Evolutionary conservation across 352 stramenopile genomes (phyloP).

Genomic region (Pythium monospermum): DNA sequence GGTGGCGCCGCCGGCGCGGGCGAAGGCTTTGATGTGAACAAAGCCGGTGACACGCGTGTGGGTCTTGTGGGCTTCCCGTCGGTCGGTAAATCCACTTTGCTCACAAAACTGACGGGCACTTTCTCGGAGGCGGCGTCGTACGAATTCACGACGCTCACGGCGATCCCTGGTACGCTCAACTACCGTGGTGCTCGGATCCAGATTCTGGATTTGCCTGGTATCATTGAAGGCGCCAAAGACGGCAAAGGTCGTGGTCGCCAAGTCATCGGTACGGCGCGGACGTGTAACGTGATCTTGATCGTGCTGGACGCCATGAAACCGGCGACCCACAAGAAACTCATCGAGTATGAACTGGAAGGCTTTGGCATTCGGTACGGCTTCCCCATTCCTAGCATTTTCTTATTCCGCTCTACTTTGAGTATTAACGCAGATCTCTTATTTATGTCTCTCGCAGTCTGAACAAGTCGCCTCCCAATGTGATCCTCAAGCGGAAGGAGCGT

Average conservation of each 20-base stretch:
- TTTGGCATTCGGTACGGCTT: constrained; percentile 92
- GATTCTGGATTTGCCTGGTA: constrained; percentile 91
- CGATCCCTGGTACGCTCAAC: constrained; percentile 97
- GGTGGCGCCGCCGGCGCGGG: constrained; percentile 52
- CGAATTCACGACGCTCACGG: constrained; percentile 99
- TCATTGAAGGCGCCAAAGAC: constrained; percentile 99
- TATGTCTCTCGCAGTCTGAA: constrained; percentile 76
- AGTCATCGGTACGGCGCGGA: constrained; percentile 96
- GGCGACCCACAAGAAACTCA: constrained; percentile 98
- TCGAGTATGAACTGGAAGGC: constrained; percentile 97
- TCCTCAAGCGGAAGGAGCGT: constrained; percentile 95
- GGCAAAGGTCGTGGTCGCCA: constrained; percentile 95
- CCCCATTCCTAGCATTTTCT: neutral
- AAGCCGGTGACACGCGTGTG: constrained; percentile 96
- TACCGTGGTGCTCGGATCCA: constrained; percentile 90
- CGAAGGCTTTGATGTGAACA: constrained; percentile 91
- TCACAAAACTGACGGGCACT: constrained; percentile 97
- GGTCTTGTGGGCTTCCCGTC: constrained; percentile 98
- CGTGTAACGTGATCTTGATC: constrained; percentile 98
- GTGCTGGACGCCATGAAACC: constrained; percentile 97
- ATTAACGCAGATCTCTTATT: neutral
- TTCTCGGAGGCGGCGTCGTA: constrained; percentile 94
- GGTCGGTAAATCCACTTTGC: constrained; percentile 97
- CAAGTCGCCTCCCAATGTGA: constrained; percentile 96
- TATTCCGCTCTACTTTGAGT: neutral